A percentile compares a stretch with the other conserved stretches of the same genome.
phyloP scores from a whole-genome alignment of 148 eudicot species.

The Suaeda aralocaspica region DNA sequence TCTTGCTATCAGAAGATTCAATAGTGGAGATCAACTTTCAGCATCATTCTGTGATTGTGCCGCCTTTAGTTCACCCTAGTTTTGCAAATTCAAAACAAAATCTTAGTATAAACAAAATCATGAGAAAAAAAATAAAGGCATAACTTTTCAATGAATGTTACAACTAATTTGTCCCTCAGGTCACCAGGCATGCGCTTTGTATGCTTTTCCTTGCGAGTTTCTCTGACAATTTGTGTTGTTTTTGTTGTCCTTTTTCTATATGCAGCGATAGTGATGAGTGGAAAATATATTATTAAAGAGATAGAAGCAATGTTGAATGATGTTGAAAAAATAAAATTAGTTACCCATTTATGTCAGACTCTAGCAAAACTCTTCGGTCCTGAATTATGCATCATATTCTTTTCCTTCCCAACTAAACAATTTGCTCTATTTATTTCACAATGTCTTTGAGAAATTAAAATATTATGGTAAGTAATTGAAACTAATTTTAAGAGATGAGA shows the following conservation, averaged over 20 bases:
- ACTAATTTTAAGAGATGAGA: background rate
- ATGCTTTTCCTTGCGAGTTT: slow-evolving; percentile 8
- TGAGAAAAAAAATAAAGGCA: background rate
- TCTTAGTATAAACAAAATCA: background rate
- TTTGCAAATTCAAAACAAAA: too few species aligned
- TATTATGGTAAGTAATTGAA: too few species aligned
- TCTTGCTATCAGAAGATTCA: background rate
- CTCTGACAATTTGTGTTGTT: background rate
- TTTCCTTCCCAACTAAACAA: background rate
- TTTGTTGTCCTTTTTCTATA: slow-evolving; percentile 5
- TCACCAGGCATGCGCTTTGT: slow-evolving; percentile 3
- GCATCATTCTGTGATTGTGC: background rate
- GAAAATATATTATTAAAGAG: too few species aligned
- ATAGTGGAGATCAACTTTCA: background rate
- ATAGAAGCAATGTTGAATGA: background rate
- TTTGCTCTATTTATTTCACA: background rate
- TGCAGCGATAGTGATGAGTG: background rate
- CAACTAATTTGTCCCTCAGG: slow-evolving; percentile 5
- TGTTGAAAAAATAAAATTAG: background rate
- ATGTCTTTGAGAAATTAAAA: background rate
- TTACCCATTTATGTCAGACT: slow-evolving; percentile 1
- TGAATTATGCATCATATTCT: slow-evolving; percentile 8
- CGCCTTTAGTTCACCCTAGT: background rate
- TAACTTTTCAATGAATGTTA: background rate
- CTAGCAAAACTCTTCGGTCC: slow-evolving; percentile 19